Evolutionary conservation across 2,329 filamentous ascomycete species (phyloP).

Genomic region (Aphanocladium album): DNA sequence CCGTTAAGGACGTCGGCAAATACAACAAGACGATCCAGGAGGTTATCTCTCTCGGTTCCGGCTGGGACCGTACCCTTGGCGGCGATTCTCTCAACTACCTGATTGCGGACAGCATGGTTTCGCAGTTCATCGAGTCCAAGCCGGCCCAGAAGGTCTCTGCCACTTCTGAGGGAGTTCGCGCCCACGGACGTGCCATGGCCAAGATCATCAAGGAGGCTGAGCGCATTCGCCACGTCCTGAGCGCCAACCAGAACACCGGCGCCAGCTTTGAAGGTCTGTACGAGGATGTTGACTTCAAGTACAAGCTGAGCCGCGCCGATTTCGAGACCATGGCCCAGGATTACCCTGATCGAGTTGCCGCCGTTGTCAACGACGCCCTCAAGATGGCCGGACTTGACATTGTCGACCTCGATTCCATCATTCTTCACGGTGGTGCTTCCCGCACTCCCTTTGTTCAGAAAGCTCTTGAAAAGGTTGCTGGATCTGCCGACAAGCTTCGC

Average conservation of each 20-base stretch:
- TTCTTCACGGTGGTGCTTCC: constrained; percentile 85
- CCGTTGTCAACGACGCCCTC: constrained; percentile 69
- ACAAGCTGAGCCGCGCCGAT: constrained; percentile 73
- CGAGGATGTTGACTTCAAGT: constrained; percentile 89
- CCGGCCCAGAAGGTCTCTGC: constrained; percentile 61
- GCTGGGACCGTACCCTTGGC: constrained; percentile 86
- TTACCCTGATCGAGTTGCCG: constrained; percentile 63
- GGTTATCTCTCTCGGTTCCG: constrained; percentile 78
- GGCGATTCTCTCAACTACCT: constrained; percentile 85
- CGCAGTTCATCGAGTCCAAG: constrained; percentile 67
- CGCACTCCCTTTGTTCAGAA: constrained; percentile 94
- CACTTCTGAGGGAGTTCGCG: constrained; percentile 57
- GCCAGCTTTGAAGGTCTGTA: constrained; percentile 84
- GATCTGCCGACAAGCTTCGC: constrained; percentile 72
- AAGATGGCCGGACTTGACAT: constrained; percentile 67
- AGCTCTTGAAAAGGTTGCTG: constrained; percentile 70
- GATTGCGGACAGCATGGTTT: constrained; percentile 83
- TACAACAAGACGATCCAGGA: constrained; percentile 97
- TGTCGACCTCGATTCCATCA: constrained; percentile 77
- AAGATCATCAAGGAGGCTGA: constrained; percentile 94
- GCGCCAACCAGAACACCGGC: constrained; percentile 80
- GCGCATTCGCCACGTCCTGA: constrained; percentile 79
- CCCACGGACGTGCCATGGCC: constrained; percentile 77
- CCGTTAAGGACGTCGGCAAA: constrained; percentile 85
- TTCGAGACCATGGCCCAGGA: constrained; percentile 74